Evolutionary conservation across 768 basidiomycete species (phyloP).

Genomic region (Rubroboletus satanas): DNA sequence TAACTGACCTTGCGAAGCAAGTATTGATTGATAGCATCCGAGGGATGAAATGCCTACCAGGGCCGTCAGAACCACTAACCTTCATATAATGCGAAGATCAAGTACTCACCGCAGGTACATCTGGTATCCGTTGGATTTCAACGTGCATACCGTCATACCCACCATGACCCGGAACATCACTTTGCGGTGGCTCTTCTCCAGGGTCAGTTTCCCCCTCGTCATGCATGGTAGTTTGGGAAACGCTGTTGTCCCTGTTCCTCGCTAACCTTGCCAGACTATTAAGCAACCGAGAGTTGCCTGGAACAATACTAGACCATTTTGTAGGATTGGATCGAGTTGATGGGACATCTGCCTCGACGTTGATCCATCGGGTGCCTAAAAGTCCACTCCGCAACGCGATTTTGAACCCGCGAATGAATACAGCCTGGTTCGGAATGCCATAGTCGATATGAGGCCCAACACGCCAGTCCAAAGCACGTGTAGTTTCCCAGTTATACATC

Average conservation of each 20-base stretch:
- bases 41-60: conserved; percentile 1
- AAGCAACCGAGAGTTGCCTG: not conserved
- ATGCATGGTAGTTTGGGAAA: not conserved
- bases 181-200: not conserved
- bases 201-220: not conserved
- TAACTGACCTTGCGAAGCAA: not conserved
- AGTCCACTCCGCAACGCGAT: not conserved
- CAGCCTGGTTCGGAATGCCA: conserved; percentile 10
- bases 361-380: not conserved
- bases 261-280: not conserved
- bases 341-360: not conserved
- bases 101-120: not conserved
- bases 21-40: conserved; percentile 3
- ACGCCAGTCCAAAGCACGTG: not conserved
- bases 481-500: not conserved
- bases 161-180: not conserved
- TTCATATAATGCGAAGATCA: too few relatives aligned
- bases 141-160: not conserved
- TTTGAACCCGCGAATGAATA: conserved; percentile 21
- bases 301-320: not conserved
- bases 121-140: not conserved
- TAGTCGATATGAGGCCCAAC: not conserved
- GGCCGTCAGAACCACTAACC: not conserved
- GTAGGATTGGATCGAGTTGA: not conserved
- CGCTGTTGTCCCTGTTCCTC: not conserved